Percentiles rank a stretch among this genome's conserved stretches.
Conservation (phyloP, 164 flowering plant species). For the Cinnamomum chago region DNA sequence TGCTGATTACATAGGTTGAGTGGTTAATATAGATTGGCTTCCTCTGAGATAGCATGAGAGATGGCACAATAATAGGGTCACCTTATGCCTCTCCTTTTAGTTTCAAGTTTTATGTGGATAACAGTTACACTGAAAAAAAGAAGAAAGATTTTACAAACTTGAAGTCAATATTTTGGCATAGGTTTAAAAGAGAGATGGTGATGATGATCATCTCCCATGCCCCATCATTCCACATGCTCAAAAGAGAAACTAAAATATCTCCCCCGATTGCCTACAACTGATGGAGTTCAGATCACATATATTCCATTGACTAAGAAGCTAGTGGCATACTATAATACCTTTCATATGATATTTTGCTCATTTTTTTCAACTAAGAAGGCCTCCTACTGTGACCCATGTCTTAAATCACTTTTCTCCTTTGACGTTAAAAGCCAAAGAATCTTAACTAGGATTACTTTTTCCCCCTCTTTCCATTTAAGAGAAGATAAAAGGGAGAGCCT, state of each 20-base stretch:
- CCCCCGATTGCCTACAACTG: background rate
- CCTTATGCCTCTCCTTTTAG: background rate
- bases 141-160: too few relatives aligned
- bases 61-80: background rate
- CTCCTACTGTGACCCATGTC: background rate
- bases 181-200: background rate
- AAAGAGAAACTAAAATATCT: background rate
- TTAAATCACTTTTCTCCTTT: background rate
- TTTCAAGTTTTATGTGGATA: background rate
- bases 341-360: conserved; percentile 1
- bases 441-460: background rate
- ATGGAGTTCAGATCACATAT: background rate
- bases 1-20: too few relatives aligned
- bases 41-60: background rate
- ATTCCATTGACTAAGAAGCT: background rate
- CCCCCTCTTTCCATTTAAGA: background rate
- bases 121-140: background rate
- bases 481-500: background rate
- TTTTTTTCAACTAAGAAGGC: background rate
- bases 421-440: background rate
- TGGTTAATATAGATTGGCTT: too few relatives aligned
- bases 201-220: background rate
- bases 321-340: background rate
- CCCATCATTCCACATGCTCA: background rate
- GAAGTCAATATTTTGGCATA: background rate